Evolutionary conservation across 371 early-diverging fungal genomes (phyloP), one percentile per base, ranked within the genome.

Genomic region (Mortierella sp.): DNA sequence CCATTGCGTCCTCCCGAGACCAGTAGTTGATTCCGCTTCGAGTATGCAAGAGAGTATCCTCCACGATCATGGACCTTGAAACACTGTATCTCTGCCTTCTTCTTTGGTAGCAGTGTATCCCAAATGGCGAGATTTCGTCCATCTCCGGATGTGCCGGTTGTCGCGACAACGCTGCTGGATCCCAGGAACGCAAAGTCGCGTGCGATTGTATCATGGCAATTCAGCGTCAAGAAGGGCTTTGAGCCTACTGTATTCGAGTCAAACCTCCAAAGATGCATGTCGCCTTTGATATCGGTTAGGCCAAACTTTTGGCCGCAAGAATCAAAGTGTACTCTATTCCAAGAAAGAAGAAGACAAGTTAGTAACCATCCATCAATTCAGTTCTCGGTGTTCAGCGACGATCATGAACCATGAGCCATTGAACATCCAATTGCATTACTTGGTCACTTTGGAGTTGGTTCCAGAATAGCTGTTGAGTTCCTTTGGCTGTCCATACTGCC

Each of bases 301-400:
- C 91, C 95, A 81, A 93, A 93, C 40, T 90, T 86, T 56, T 85
- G 89, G 2, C 95, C 93, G 63, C 85, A 90, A 1, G 85, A 86
- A 63, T 92, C 93, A 76, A 85, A 87, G 63, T 86, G 88, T 17
- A 88, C 81, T 54, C 88, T 81, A 54, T 2, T 46, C 21, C 25
- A 6, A 24, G 48, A 25, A 13, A 29, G 16, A 7, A 24, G 28
- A 44, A 1, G n/a, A 53, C 29, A 27, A 7, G 17, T 39, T 41
- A 34, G 48, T 51, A 44, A 29, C 7, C 44, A 43, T n/a, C n/a
- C n/a, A n/a, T n/a, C n/a, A n/a, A n/a, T n/a, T n/a, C n/a, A n/a
- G n/a, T n/a, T n/a, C n/a, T n/a, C n/a, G n/a, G n/a, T n/a, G n/a
- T n/a, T n/a, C n/a, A n/a, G n/a, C n/a, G n/a, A n/a, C n/a, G n/a